Evolutionary conservation across 2,329 filamentous ascomycete species (phyloP).

Genomic region (Fusarium irregulare): DNA sequence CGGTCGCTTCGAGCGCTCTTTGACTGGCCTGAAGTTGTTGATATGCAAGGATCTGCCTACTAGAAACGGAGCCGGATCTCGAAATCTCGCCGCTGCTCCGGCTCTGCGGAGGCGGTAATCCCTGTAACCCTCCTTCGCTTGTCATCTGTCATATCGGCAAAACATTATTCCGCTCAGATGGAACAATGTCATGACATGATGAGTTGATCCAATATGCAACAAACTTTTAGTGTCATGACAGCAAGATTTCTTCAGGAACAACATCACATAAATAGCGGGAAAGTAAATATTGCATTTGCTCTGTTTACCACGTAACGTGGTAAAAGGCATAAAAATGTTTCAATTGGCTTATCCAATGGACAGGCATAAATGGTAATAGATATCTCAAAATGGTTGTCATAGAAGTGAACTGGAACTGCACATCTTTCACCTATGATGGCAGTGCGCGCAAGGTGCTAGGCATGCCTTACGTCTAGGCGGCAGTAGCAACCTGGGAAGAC

Average conservation of each 20-base stretch:
- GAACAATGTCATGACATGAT: background rate
- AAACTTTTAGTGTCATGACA: background rate
- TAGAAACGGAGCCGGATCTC: conserved; percentile 43
- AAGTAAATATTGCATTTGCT: background rate
- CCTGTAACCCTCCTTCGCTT: background rate
- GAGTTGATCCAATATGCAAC: background rate
- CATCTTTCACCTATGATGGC: conserved; percentile 13
- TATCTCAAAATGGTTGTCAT: conserved; percentile 33
- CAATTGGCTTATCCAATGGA: conserved; percentile 38
- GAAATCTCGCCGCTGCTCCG: conserved; percentile 49
- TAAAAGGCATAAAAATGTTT: conserved; percentile 25
- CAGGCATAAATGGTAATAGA: conserved; percentile 31
- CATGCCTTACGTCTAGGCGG: conserved; percentile 36
- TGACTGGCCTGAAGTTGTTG: conserved; percentile 30
- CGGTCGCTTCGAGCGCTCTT: conserved; percentile 32
- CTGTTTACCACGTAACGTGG: conserved; percentile 16
- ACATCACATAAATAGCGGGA: background rate
- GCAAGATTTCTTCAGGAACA: background rate
- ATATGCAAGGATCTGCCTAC: conserved; percentile 26
- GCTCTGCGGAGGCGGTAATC: conserved; percentile 10
- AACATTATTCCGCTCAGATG: conserved; percentile 11
- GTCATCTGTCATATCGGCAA: conserved; percentile 1
- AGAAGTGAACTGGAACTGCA: conserved; percentile 39
- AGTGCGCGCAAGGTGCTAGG: background rate
- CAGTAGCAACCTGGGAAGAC: conserved; percentile 46